Evolutionary conservation across 495 filamentous ascomycete genomes (phyloP), one percentile per base, ranked within the genome.

Genomic region (Aspergillus incahuasiensis): DNA sequence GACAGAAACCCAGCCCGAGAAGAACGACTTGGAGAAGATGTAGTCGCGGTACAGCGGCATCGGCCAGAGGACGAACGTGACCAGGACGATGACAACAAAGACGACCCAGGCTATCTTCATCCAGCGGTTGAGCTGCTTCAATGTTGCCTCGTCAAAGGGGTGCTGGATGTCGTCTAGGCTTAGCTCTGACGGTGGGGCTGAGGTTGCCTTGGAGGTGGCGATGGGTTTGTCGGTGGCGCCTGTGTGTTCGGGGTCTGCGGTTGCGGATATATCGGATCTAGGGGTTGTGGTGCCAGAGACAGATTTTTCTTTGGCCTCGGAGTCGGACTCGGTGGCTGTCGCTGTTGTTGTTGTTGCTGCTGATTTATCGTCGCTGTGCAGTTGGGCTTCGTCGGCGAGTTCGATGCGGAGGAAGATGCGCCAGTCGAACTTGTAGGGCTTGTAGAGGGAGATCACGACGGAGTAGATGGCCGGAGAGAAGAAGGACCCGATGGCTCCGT

Each of bases 391-490:
- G n/a, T 67, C 64, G 13, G 61, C 60, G 5, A 68, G 57, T 47
- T 72, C 66, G n/a, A 72, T 69, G n/a, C 73, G 74, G 0, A 79
- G 65, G 52, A 79, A 79, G 35, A 73, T 67, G 13, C 76, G 69
- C 76, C 75, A 79, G 57, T 79, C 75, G 50, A 78, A 79, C n/a
- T 52, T 62, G 32, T 70, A 71, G 0, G 77, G 77, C 20, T 68
- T 67, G 50, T 75, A 78, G 6, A 64, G 53, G 11, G 75, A 78
- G 6, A 80, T 63, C 0, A 78, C 11, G 1, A 76, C 61, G 5
- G 77, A 77, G 52, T 71, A 74, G 0, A 73, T 39, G 3, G 58
- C 70, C 1, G 72, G 70, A 0, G 69, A 64, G 55, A 73, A 75
- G 40, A 66, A 69, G 0, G 72, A 69, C 7, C 59, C 62, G 16